Percentiles rank a stretch among this genome's conserved stretches.
Evolutionary conservation across 2,329 filamentous ascomycete species (phyloP).

Genomic region (Tolypocladium tundrense): DNA sequence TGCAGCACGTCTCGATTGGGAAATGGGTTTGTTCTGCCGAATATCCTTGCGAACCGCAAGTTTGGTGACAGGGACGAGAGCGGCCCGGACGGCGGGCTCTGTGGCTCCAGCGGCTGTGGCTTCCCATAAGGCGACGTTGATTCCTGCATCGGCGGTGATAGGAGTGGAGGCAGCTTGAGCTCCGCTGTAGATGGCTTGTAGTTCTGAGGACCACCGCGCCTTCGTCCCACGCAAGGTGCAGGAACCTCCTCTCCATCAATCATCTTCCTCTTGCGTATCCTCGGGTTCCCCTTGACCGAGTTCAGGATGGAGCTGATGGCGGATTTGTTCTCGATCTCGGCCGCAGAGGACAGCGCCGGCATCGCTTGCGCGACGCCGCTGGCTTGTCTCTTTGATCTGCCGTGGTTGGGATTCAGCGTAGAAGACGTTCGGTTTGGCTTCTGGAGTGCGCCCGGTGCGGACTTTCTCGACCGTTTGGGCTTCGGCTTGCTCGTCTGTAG

Average conservation of each 20-base stretch:
- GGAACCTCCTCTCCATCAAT: conserved; percentile 28
- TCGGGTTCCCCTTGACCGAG: conserved; percentile 38
- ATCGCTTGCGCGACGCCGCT: background rate
- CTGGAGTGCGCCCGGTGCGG: conserved; percentile 25
- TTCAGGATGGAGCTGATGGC: conserved; percentile 34
- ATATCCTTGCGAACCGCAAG: conserved; percentile 11
- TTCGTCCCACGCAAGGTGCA: conserved; percentile 6
- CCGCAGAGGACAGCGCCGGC: conserved; percentile 3
- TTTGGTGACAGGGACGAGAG: conserved; percentile 21
- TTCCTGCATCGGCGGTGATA: conserved; percentile 10
- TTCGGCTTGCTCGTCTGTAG: conserved; percentile 10
- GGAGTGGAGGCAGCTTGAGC: conserved; percentile 19
- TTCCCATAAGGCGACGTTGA: conserved; percentile 9
- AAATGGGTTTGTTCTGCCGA: conserved; percentile 12
- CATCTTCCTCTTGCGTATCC: conserved; percentile 36
- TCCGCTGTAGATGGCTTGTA: conserved; percentile 5
- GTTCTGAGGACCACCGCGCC: conserved; percentile 3
- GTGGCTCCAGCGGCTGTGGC: conserved; percentile 19
- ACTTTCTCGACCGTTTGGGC: conserved; percentile 26
- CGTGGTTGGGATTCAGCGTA: conserved; percentile 26
- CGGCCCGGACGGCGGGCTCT: conserved; percentile 15
- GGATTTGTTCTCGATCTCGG: background rate
- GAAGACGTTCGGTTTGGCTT: conserved; percentile 17
- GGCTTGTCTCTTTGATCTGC: conserved; percentile 13
- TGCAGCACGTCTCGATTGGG: conserved; percentile 10